phyloP scores from a whole-genome alignment of 2,329 filamentous ascomycete species.

The Colletotrichum truncatum region DNA sequence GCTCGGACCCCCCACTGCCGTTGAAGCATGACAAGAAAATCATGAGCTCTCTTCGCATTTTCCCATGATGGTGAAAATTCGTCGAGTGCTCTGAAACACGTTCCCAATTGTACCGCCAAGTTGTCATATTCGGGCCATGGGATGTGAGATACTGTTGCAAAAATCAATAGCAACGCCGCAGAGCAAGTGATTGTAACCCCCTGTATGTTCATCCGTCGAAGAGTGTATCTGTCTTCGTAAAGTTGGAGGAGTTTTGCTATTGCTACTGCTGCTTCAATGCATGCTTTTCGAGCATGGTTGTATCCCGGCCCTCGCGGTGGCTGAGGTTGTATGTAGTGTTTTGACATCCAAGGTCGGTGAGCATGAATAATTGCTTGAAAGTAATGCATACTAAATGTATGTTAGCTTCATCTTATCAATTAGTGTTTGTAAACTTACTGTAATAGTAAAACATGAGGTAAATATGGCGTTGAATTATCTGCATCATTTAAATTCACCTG shows the following conservation, averaged over 20 bases:
- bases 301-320: conserved; percentile 33
- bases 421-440: background rate
- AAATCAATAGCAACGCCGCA: background rate
- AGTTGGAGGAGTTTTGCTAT: background rate
- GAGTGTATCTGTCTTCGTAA: background rate
- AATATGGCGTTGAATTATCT: background rate
- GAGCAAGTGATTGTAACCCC: background rate
- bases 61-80: conserved; percentile 30
- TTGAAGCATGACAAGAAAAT: conserved; percentile 35
- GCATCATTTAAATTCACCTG: conserved; percentile 31
- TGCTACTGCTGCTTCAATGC: background rate
- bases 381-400: background rate
- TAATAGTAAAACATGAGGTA: background rate
- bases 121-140: background rate
- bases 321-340: background rate
- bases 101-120: background rate
- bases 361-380: background rate
- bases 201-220: background rate
- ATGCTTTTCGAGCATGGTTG: conserved; percentile 25
- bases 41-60: conserved; percentile 34
- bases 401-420: background rate
- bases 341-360: conserved; percentile 3
- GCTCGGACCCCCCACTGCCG: conserved; percentile 7
- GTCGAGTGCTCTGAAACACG: background rate
- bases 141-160: background rate